Conservation (phyloP, 164 flowering plant species). For the Berberis thunbergii region DNA sequence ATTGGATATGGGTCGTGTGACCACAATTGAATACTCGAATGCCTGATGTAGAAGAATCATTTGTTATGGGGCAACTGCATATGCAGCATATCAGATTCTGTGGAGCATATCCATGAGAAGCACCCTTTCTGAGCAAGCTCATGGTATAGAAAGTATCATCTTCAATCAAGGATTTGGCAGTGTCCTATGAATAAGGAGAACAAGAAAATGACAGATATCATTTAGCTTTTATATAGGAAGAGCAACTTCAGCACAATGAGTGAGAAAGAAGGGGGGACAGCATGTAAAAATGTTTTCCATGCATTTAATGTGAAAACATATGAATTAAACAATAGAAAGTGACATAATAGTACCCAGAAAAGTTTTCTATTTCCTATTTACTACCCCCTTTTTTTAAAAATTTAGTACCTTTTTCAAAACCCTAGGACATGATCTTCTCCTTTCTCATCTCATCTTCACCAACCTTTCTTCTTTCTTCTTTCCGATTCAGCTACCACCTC, state of each 20-base stretch:
- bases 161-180: constrained; percentile 91
- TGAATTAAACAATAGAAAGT: too few species aligned
- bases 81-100: constrained; percentile 56
- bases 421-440: too few species aligned
- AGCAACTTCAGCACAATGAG: background rate
- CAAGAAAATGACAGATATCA: background rate
- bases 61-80: constrained; percentile 53
- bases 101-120: constrained; percentile 92
- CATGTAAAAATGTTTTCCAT: too few species aligned
- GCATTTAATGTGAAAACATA: background rate
- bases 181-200: constrained; percentile 40
- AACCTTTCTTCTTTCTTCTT: too few species aligned
- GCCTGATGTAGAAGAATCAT: constrained; percentile 34
- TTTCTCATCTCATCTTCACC: too few species aligned
- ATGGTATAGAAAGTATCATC: constrained; percentile 85
- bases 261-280: background rate
- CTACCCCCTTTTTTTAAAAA: too few species aligned
- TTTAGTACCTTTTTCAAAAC: too few species aligned
- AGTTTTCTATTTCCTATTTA: too few species aligned
- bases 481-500: too few species aligned
- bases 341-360: too few species aligned
- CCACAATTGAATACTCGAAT: constrained; percentile 81
- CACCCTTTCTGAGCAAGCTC: constrained; percentile 85
- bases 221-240: background rate
- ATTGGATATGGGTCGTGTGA: constrained; percentile 81